Conservation (phyloP, 2,329 filamentous ascomycete species). For the Lachnellula cervina region DNA sequence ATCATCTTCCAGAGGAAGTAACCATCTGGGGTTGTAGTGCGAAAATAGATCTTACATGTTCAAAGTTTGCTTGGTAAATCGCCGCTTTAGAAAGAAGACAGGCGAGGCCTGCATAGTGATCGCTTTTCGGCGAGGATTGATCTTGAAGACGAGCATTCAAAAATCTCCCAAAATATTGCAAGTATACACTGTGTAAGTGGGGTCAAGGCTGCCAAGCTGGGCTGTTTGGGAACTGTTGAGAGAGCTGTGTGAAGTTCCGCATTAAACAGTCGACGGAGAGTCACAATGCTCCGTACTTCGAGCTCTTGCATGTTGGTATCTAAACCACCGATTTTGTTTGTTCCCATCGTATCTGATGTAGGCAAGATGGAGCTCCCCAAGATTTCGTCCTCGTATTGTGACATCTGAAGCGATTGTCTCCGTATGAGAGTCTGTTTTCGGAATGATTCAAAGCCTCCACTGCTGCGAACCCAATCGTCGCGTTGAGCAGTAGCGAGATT, state of each 20-base stretch:
- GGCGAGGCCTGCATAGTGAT: not conserved
- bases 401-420: too few species aligned
- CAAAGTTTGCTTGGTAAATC: constrained; percentile 4
- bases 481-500: not conserved
- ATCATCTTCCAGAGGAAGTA: too few species aligned
- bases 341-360: not conserved
- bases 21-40: not conserved
- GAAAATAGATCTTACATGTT: not conserved
- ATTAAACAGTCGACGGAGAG: not conserved
- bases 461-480: not conserved
- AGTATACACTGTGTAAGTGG: not conserved
- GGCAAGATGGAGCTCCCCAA: not conserved
- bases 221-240: too few species aligned
- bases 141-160: not conserved
- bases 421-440: too few species aligned
- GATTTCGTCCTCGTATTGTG: too few species aligned
- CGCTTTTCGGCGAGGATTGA: not conserved
- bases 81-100: not conserved
- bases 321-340: not conserved
- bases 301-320: too few species aligned
- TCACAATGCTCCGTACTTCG: not conserved
- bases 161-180: not conserved
- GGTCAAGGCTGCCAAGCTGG: not conserved
- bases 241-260: too few species aligned
- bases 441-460: not conserved